These are phyloP conservation scores for Sugiyamaella valdiviana DNA, from an alignment of 805 yeast genomes.

Conservation along the genomic window DNA sequence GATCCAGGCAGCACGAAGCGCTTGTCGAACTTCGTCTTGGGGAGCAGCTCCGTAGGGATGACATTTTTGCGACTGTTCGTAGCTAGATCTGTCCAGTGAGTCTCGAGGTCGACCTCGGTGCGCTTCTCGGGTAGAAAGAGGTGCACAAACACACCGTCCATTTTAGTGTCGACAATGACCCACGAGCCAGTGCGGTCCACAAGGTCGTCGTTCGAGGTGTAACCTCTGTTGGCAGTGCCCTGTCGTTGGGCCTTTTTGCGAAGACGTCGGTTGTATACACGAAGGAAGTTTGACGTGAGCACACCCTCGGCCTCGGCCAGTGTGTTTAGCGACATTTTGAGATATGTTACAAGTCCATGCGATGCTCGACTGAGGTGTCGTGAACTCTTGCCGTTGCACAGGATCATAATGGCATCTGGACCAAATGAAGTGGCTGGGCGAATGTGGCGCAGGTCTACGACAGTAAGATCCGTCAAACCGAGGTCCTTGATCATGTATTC, in stretches of 20 bases:
- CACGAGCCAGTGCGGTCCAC: slow-evolving; percentile 50
- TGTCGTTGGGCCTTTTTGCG: slow-evolving; percentile 48
- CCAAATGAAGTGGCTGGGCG: slow-evolving; percentile 35
- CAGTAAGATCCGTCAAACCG: slow-evolving; percentile 55
- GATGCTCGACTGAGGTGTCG: slow-evolving; percentile 72
- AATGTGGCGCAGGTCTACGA: slow-evolving; percentile 57
- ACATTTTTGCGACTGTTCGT: background rate
- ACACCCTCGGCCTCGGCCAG: slow-evolving; percentile 66
- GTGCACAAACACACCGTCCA: slow-evolving; percentile 63
- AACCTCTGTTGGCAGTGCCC: slow-evolving; percentile 41
- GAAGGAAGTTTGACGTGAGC: slow-evolving; percentile 49
- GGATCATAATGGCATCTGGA: slow-evolving; percentile 44
- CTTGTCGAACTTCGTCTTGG: slow-evolving; percentile 6
- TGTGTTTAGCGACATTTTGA: slow-evolving; percentile 47
- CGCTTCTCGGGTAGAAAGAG: slow-evolving; percentile 68
- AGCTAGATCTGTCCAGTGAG: slow-evolving; percentile 42
- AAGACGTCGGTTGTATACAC: slow-evolving; percentile 46
- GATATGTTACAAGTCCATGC: slow-evolving; percentile 45
- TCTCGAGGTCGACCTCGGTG: slow-evolving; percentile 60
- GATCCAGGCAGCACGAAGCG: slow-evolving; percentile 3
- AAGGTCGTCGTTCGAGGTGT: slow-evolving; percentile 39
- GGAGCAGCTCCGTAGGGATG: background rate
- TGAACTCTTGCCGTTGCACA: slow-evolving; percentile 70
- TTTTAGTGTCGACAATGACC: slow-evolving; percentile 69
- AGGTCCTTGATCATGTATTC: slow-evolving; percentile 48